These are phyloP conservation scores for Acorus calamus DNA, from an alignment of 106 monocot genomes.

Conservation along the genomic window DNA sequence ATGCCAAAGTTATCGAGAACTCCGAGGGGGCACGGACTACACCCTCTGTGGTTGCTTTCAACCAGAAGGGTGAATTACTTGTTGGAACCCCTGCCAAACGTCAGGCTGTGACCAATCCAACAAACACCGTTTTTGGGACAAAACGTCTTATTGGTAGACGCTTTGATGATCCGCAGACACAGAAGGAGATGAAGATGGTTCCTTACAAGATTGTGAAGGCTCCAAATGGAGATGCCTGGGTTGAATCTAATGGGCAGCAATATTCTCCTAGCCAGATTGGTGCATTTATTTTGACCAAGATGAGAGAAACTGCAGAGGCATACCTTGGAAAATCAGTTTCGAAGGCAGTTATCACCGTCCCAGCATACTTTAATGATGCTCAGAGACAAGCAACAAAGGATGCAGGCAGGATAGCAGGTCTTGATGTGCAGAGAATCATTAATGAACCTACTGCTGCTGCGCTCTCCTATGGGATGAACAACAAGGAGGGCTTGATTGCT, in stretches of 20 bases:
- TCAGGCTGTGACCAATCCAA: conserved; percentile 81
- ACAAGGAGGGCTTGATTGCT: conserved; percentile 58
- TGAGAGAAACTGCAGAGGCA: conserved; percentile 76
- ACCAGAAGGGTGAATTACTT: conserved; percentile 69
- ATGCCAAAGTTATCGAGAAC: conserved; percentile 79
- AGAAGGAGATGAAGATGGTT: conserved; percentile 96
- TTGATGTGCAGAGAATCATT: conserved; percentile 62
- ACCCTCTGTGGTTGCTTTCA: conserved; percentile 75
- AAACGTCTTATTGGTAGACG: conserved; percentile 75
- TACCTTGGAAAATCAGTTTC: conserved; percentile 49
- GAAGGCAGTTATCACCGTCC: conserved; percentile 80
- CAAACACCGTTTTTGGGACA: conserved; percentile 73
- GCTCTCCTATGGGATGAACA: conserved; percentile 63
- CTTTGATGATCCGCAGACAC: conserved; percentile 76
- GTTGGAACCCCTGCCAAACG: conserved; percentile 86
- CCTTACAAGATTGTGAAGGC: conserved; percentile 64
- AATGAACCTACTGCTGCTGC: conserved; percentile 72
- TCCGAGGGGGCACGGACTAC: conserved; percentile 72
- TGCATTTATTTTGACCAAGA: conserved; percentile 65
- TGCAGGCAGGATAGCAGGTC: conserved; percentile 64
- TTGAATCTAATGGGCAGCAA: conserved; percentile 51
- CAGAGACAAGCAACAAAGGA: conserved; percentile 80
- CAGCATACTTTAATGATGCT: conserved; percentile 84
- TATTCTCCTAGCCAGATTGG: conserved; percentile 62
- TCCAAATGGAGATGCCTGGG: conserved; percentile 70